Evolutionary conservation across 1,284 basidiomycete genomes (phyloP).

Genomic region (Naganishia albida): DNA sequence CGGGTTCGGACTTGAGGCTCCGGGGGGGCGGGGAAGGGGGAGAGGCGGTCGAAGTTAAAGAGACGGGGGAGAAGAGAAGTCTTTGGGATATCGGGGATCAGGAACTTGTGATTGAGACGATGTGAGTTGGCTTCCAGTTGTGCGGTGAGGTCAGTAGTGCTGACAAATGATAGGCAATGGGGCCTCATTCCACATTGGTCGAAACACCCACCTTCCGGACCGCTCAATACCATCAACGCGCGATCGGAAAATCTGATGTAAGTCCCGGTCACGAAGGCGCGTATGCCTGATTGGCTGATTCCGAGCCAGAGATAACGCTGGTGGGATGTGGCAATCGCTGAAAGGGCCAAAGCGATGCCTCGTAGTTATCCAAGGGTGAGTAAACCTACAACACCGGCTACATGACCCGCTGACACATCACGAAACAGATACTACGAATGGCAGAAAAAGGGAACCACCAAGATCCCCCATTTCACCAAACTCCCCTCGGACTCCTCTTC

Average conservation of each 20-base stretch:
- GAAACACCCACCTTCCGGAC: slow-evolving; percentile 66
- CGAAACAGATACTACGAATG: slow-evolving; percentile 81
- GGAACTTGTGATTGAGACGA: slow-evolving; percentile 49
- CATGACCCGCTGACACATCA: slow-evolving; percentile 14
- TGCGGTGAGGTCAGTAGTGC: neutral
- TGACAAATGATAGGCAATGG: slow-evolving; percentile 69
- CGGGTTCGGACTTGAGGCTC: slow-evolving; percentile 12
- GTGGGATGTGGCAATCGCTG: slow-evolving; percentile 77
- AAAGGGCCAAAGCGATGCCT: slow-evolving; percentile 77
- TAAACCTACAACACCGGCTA: slow-evolving; percentile 30
- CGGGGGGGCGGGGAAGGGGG: slow-evolving; percentile 28
- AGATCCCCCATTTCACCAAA: slow-evolving; percentile 77
- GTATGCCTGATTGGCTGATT: neutral
- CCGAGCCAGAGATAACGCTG: slow-evolving; percentile 45
- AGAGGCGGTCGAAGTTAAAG: neutral
- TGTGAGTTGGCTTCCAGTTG: slow-evolving; percentile 38
- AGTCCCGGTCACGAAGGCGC: slow-evolving; percentile 44
- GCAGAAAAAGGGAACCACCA: slow-evolving; percentile 75
- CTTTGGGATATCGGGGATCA: slow-evolving; percentile 57
- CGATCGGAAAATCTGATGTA: slow-evolving; percentile 77
- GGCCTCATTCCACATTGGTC: slow-evolving; percentile 83
- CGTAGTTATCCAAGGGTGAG: slow-evolving; percentile 74
- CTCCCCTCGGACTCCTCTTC: slow-evolving; percentile 47
- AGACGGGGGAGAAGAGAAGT: neutral
- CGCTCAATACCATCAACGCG: slow-evolving; percentile 84